A percentile compares a stretch with the other conserved stretches of the same genome.
Evolutionary conservation across 148 eudicot genomes (phyloP).

Genomic region (Limonium bicolor): DNA sequence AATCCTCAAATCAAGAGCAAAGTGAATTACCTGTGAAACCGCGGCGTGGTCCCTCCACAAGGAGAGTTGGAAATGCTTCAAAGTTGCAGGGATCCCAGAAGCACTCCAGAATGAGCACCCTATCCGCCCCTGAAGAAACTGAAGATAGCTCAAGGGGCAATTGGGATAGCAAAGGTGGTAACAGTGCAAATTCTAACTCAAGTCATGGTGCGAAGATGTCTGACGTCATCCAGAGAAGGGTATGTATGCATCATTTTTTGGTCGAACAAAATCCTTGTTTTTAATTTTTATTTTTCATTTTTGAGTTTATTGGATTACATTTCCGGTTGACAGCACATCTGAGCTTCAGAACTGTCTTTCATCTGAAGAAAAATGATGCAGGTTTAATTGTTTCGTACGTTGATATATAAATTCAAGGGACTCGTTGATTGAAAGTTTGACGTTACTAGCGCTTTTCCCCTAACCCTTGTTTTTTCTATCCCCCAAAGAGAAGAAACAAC

Average conservation of each 20-base stretch:
- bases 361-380: too few species aligned
- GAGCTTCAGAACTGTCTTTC: too few species aligned
- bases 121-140: slow-evolving; percentile 36
- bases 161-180: slow-evolving; percentile 42
- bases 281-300: too few species aligned
- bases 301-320: too few species aligned
- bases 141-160: slow-evolving; percentile 35
- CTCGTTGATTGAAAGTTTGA: too few species aligned
- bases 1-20: slow-evolving; percentile 35
- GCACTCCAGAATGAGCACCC: slow-evolving; percentile 26
- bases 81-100: slow-evolving; percentile 40
- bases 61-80: slow-evolving; percentile 38
- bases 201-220: slow-evolving; percentile 58
- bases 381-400: too few species aligned
- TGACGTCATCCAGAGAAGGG: slow-evolving; percentile 56
- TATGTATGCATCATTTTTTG: slow-evolving; percentile 10
- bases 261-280: too few species aligned
- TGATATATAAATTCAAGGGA: too few species aligned
- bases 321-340: too few species aligned
- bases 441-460: too few species aligned
- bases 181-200: slow-evolving; percentile 20
- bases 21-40: slow-evolving; percentile 32
- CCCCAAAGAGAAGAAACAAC: too few species aligned
- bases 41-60: slow-evolving; percentile 36
- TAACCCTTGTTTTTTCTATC: too few species aligned